phyloP scores from a whole-genome alignment of 1,284 basidiomycete genomes.

The Sanghuangporus baumii region DNA sequence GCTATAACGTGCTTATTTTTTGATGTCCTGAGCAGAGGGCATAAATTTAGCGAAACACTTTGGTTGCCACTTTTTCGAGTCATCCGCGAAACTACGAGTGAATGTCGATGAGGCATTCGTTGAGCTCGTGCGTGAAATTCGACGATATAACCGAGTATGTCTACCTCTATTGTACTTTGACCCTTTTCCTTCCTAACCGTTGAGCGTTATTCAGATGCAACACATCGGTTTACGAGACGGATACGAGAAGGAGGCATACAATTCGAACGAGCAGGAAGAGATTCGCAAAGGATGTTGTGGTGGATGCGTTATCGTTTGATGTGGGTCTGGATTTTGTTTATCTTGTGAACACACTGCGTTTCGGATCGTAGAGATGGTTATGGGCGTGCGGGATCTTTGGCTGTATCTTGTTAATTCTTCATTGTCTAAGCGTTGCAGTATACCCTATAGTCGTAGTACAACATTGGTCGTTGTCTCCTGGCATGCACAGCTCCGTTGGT shows the following conservation, averaged over 20 bases:
- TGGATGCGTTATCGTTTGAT: slow-evolving; percentile 6
- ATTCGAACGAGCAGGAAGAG: neutral
- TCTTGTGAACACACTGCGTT: neutral
- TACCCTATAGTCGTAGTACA: neutral
- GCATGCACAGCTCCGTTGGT: too few species aligned
- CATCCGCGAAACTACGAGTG: slow-evolving; percentile 96
- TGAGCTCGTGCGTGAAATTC: slow-evolving; percentile 93
- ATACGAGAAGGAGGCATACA: neutral
- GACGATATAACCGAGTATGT: slow-evolving; percentile 87
- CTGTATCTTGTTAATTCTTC: too few species aligned
- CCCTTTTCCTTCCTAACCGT: neutral
- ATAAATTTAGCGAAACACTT: slow-evolving; percentile 95
- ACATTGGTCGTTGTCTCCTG: too few species aligned
- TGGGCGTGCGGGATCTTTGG: too few species aligned
- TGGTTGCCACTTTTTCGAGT: slow-evolving; percentile 96
- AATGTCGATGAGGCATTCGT: slow-evolving; percentile 98
- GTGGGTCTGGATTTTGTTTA: neutral
- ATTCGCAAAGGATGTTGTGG: neutral
- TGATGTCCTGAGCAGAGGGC: slow-evolving; percentile 67
- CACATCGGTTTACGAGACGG: neutral
- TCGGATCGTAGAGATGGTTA: too few species aligned
- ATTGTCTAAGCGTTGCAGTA: too few species aligned
- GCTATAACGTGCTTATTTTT: neutral
- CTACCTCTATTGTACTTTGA: neutral
- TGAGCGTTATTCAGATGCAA: neutral